Evolutionary conservation across 2,329 filamentous ascomycete genomes (phyloP), one percentile per base, ranked within the genome.

Genomic region (Neurospora sp.): DNA sequence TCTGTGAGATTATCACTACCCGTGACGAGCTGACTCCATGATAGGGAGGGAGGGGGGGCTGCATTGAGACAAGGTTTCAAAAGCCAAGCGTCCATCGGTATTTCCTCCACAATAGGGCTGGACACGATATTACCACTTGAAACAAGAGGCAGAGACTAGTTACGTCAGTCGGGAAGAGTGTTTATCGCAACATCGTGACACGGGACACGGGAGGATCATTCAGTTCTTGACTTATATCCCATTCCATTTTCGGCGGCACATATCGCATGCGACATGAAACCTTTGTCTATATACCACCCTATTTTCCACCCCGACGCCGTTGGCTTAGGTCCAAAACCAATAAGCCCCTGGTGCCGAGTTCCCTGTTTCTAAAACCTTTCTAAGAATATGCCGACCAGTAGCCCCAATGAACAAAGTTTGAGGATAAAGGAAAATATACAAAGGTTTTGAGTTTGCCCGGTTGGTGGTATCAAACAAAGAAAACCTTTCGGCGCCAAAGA

Each of bases 381-480:
- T 33, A 62, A 62, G 23, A 72, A 72, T 68, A 71, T 73, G 72
- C 74, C 73, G 72, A 62, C 73, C 71, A 73, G 71, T 72, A 75
- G 71, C 71, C 72, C 71, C 39, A n/a, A 66, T 39, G 17, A 70
- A 68, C 66, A 46, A 68, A 68, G 23, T 33, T 13, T 62, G 52
- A 33, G 46, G 46, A 58, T 58, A 58, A 33, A 58, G 23, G 23
- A 58, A 68, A 68, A 58, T 52, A 52, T n/a, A 71, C 17, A 28
- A 70, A 69, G 46, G 38, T 36, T 17, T 58, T 17, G 9, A 15
- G 7, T 15, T 33, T 62, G 52, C 15, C 52, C 13, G 11, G 58
- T 67, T 28, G 33, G 40, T 70, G 66, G 73, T 71, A 52, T 69
- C 67, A 68, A 69, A 71, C 67, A 68, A 69, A 71, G 69, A 70